Evolutionary conservation across 1,284 basidiomycete species (phyloP), one percentile per base, ranked within the genome.

Genomic region (Stereum hirsutum): DNA sequence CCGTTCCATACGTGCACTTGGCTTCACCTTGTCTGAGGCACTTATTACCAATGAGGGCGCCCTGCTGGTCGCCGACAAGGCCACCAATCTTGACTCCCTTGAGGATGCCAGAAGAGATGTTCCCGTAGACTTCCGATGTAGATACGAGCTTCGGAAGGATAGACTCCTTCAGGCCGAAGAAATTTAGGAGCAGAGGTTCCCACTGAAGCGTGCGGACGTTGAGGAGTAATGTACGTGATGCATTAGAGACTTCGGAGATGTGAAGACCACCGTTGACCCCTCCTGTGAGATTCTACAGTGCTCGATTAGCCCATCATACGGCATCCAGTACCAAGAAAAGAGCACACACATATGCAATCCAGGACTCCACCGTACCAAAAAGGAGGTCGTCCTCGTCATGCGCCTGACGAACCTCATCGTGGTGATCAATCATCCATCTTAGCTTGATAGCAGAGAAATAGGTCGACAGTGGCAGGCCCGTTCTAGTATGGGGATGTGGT

Each of bases 361-460:
- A 99, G 26, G 88, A 91, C 63, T 99, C 96, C 44, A 99, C 83
- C 0, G 96, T 99, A 25, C 95, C 95, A 55, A 97, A 94, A 37
- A 85, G 66, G 25, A 99, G 73, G 52, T 89, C 78, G 58, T 91
- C 90, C 39, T 75, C 66, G 31, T 89, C 81, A 59, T 94, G 84
- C 0, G 95, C 94, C 47, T 78, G 71, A 38, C 72, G 65, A 37
- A 98, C 92, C 28, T 80, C 77, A n/a, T 76, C 72, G 52, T 88
- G 65, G 60, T 98, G 82, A 60, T 95, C 88, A 48, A 96, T 78
- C 86, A 99, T 92, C 95, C 95, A 99, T 37, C 88, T 78, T 46
- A 97, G 72, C 68, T 98, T 99, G 64, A 95, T 85, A 3, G 88
- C 93, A 7, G 92, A 94, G 65, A 98, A 98, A 66, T 98, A 98